Evolutionary conservation across 345 rosid species (phyloP).

Genomic region (Xanthoceras sorbifolium): DNA sequence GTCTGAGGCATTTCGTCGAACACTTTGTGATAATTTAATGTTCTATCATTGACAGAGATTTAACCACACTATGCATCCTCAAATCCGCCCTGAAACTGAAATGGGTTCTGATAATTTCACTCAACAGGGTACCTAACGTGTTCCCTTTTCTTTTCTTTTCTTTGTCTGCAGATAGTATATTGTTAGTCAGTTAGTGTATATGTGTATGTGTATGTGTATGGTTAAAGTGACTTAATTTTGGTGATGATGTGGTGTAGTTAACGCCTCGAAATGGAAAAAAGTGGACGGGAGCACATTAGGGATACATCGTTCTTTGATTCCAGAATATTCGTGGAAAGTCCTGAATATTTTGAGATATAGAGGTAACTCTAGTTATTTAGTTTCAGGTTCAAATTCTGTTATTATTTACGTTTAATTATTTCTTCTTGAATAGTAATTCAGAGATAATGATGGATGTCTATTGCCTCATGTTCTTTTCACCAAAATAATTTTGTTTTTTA

Average conservation of each 20-base stretch:
- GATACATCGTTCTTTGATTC: constrained; percentile 48
- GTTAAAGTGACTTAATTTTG: constrained; percentile 4
- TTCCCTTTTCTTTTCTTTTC: background rate
- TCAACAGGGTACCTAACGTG: constrained; percentile 27
- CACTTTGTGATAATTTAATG: constrained; percentile 17
- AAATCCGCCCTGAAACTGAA: constrained; percentile 1
- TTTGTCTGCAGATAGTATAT: background rate
- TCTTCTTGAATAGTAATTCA: background rate
- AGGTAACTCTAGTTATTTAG: constrained; percentile 38
- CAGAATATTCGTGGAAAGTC: constrained; percentile 50
- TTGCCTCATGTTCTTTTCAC: background rate
- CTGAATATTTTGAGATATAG: constrained; percentile 47
- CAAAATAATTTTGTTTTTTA: background rate
- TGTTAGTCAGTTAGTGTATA: background rate
- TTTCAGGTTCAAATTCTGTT: background rate
- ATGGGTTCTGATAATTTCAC: constrained; percentile 26
- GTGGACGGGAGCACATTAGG: constrained; percentile 50
- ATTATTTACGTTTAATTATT: background rate
- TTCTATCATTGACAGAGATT: constrained; percentile 37
- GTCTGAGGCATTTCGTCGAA: constrained; percentile 44
- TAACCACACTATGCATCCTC: constrained; percentile 32
- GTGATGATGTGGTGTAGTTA: constrained; percentile 33
- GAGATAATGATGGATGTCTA: background rate
- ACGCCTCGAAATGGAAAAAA: constrained; percentile 64
- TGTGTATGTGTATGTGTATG: background rate